These are phyloP conservation scores for Cicer arietinum DNA, from an alignment of 306 rosid genomes.

Conservation along the genomic window DNA sequence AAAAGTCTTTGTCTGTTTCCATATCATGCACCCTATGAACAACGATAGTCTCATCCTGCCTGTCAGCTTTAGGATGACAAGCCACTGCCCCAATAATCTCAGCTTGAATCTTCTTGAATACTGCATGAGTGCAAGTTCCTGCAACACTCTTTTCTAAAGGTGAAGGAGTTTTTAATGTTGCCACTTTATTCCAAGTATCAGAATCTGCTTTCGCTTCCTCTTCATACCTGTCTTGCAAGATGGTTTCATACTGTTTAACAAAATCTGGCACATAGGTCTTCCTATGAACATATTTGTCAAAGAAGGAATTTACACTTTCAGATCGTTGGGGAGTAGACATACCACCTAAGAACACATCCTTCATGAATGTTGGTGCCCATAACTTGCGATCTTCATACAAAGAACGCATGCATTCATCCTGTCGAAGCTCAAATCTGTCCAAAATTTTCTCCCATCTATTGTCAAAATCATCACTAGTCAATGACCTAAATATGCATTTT, in stretches of 20 bases:
- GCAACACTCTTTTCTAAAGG: constrained; percentile 94
- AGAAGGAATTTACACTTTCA: constrained; percentile 90
- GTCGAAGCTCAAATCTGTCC: constrained; percentile 79
- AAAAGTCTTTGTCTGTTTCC: constrained; percentile 74
- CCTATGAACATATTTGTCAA: constrained; percentile 92
- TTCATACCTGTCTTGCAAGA: constrained; percentile 95
- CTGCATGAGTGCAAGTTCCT: constrained; percentile 78
- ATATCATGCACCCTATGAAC: constrained; percentile 82
- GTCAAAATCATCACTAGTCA: constrained; percentile 84
- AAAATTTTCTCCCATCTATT: constrained; percentile 84
- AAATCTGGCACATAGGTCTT: constrained; percentile 90
- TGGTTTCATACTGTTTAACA: constrained; percentile 77
- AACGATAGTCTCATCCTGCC: constrained; percentile 65
- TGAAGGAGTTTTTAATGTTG: constrained; percentile 83
- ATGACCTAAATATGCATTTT: constrained; percentile 83
- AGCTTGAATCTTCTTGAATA: constrained; percentile 90
- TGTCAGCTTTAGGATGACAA: constrained; percentile 85
- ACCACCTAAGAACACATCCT: constrained; percentile 81
- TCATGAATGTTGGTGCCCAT: constrained; percentile 90
- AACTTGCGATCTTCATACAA: constrained; percentile 78
- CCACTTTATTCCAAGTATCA: constrained; percentile 87
- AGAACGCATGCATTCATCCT: constrained; percentile 76
- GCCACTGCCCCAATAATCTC: constrained; percentile 97
- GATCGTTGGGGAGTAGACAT: constrained; percentile 87
- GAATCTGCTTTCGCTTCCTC: constrained; percentile 99